Percentiles rank a stretch among this genome's conserved stretches.
Conservation (phyloP, 352 stramenopile species). For the Globisporangium iwayamae region DNA sequence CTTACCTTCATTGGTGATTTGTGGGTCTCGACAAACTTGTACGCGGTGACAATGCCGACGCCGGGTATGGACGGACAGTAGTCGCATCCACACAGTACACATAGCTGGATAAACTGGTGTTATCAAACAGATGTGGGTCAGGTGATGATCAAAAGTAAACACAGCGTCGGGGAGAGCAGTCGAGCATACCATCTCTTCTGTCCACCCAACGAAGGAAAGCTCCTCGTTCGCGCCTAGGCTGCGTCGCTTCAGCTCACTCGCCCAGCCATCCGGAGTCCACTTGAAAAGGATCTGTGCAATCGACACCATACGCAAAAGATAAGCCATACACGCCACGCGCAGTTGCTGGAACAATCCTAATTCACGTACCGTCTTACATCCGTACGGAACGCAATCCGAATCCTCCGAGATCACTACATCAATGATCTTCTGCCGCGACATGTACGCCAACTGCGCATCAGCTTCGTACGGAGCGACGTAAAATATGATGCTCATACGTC, state of each 20-base stretch:
- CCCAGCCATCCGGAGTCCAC: constrained; percentile 83
- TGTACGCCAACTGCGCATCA: constrained; percentile 95
- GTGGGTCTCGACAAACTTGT: constrained; percentile 62
- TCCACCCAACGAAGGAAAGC: constrained; percentile 81
- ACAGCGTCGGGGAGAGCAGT: too few species aligned
- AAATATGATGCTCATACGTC: constrained; percentile 80
- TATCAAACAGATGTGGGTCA: too few species aligned
- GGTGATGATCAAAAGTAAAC: too few species aligned
- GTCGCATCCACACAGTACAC: constrained; percentile 87
- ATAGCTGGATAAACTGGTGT: constrained; percentile 65
- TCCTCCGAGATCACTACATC: constrained; percentile 97
- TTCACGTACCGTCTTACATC: constrained; percentile 62
- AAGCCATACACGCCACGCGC: neutral
- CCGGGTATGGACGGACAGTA: constrained; percentile 78
- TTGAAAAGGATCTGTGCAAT: constrained; percentile 90
- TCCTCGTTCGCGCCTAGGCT: constrained; percentile 80
- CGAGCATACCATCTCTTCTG: constrained; percentile 73
- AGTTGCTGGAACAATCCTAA: neutral
- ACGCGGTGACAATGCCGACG: constrained; percentile 81
- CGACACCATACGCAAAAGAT: neutral
- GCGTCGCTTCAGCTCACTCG: constrained; percentile 81
- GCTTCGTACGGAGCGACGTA: constrained; percentile 97
- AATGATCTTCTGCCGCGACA: constrained; percentile 83
- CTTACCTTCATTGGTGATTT: constrained; percentile 48
- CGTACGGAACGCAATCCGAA: constrained; percentile 94